Conservation (phyloP, 768 basidiomycete genomes). For the Termitomyces sp. region DNA sequence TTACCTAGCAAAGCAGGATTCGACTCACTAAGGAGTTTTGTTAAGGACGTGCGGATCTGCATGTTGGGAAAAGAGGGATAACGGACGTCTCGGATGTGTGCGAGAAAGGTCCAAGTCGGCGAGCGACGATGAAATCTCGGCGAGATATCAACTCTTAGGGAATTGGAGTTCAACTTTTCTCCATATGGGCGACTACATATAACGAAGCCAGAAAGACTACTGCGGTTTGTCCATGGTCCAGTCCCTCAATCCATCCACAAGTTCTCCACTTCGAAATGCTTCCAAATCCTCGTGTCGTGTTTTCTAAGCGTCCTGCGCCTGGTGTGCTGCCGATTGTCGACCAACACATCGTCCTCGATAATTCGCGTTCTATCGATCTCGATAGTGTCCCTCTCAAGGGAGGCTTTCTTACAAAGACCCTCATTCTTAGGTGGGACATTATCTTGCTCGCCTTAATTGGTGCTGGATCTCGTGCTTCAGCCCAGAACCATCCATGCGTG, state of each 20-base stretch:
- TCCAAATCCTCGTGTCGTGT: slow-evolving; percentile 7
- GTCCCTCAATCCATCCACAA: background rate
- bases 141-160: too few species aligned
- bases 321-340: slow-evolving; percentile 8
- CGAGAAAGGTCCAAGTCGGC: too few species aligned
- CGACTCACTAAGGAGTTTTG: slow-evolving; percentile 5
- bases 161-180: too few species aligned
- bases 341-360: slow-evolving; percentile 7
- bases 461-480: background rate
- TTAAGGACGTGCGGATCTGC: slow-evolving; percentile 4
- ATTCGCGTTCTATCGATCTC: slow-evolving; percentile 14
- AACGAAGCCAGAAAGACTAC: too few species aligned
- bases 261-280: background rate
- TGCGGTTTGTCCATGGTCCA: too few species aligned
- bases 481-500: slow-evolving; percentile 5
- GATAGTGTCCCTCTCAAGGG: slow-evolving; percentile 16
- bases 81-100: too few species aligned
- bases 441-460: background rate
- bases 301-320: background rate
- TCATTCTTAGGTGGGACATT: slow-evolving; percentile 7
- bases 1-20: background rate
- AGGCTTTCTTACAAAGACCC: slow-evolving; percentile 16
- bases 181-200: too few species aligned
- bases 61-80: background rate
- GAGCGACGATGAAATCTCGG: too few species aligned